Conservation (phyloP, 495 filamentous ascomycete species). For the Trichoderma erinaceum region DNA sequence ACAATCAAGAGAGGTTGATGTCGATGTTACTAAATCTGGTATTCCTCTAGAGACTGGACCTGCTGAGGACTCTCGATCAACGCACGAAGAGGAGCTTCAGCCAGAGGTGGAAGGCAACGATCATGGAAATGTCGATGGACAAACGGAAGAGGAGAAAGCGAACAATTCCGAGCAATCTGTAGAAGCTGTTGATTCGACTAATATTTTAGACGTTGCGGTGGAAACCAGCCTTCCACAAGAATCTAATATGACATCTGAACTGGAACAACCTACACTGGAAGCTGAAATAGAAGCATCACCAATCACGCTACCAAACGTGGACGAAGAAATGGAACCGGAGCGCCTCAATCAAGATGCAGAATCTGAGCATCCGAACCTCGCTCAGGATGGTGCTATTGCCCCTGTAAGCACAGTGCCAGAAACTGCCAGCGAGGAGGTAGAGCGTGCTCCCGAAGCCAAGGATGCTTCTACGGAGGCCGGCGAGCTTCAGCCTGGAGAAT, state of each 20-base stretch:
- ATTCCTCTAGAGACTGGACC: background rate
- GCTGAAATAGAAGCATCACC: background rate
- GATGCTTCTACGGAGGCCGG: background rate
- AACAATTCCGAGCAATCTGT: background rate
- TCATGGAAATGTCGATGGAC: background rate
- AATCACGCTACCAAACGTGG: background rate
- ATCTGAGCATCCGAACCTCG: background rate
- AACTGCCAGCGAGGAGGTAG: background rate
- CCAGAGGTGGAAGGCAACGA: background rate
- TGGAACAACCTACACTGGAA: background rate
- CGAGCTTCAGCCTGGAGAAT: background rate
- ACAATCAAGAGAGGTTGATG: background rate
- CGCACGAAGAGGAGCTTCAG: background rate
- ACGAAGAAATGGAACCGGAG: background rate
- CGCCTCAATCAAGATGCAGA: background rate
- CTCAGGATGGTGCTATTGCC: background rate
- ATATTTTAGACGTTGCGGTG: background rate
- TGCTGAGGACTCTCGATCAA: background rate
- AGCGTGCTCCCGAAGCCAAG: background rate
- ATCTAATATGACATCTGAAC: slow-evolving; percentile 7
- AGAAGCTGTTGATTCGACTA: background rate
- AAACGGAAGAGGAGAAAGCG: background rate
- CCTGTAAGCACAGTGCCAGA: background rate
- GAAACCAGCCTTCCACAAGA: background rate
- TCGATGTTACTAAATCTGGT: background rate